A percentile compares a stretch with the other conserved stretches of the same genome.
Evolutionary conservation across 495 filamentous ascomycete genomes (phyloP).

Genomic region (Penicillium chermesinum): DNA sequence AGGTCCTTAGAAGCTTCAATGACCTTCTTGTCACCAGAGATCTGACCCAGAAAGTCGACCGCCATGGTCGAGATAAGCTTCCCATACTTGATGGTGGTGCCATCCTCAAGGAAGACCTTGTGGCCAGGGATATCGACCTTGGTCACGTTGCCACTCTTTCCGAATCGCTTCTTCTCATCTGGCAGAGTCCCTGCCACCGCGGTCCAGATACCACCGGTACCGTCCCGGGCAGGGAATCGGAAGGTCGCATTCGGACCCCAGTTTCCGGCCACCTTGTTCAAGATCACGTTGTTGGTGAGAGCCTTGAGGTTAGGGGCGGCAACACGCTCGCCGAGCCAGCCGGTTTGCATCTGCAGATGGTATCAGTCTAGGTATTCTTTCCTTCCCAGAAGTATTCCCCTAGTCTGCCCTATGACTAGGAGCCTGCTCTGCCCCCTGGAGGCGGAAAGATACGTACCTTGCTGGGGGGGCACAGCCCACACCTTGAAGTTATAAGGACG

Average conservation of each 20-base stretch:
- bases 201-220: slow-evolving; percentile 98
- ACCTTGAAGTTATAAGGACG: slow-evolving; percentile 99
- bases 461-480: slow-evolving; percentile 96
- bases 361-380: slow-evolving; percentile 1
- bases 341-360: slow-evolving; percentile 88
- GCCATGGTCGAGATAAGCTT: slow-evolving; percentile 96
- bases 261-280: slow-evolving; percentile 92
- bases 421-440: no score
- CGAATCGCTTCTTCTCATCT: slow-evolving; percentile 84
- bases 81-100: slow-evolving; percentile 81
- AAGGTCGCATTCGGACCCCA: slow-evolving; percentile 99
- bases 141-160: slow-evolving; percentile 74
- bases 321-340: slow-evolving; percentile 98
- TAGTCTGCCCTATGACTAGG: no score
- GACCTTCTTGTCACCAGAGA: slow-evolving; percentile 81
- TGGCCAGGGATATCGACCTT: slow-evolving; percentile 82
- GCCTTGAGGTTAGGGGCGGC: slow-evolving; percentile 95
- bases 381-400: not conserved
- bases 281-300: slow-evolving; percentile 89
- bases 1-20: slow-evolving; percentile 80
- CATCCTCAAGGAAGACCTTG: slow-evolving; percentile 74
- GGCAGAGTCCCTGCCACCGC: slow-evolving; percentile 92
- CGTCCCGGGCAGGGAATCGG: slow-evolving; percentile 92
- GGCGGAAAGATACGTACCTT: slow-evolving; percentile 57
- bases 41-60: slow-evolving; percentile 81